phyloP scores from a whole-genome alignment of 1,284 basidiomycete genomes.

The Pseudozyma sp. region DNA sequence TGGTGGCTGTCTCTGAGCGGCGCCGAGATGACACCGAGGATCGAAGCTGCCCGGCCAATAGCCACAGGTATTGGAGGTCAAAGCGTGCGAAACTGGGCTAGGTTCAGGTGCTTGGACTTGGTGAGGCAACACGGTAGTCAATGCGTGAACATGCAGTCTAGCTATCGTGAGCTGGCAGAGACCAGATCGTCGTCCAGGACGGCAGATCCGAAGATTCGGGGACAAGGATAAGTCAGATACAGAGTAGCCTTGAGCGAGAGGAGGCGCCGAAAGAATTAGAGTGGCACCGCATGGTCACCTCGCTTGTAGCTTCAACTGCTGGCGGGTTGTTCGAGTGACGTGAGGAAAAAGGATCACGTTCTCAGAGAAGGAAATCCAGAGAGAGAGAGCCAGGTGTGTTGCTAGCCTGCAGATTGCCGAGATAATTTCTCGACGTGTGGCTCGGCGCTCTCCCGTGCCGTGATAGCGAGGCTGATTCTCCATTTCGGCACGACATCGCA shows the following conservation, averaged over 20 bases:
- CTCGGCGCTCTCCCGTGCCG: not conserved
- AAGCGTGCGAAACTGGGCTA: too few relatives aligned
- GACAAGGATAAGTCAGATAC: too few relatives aligned
- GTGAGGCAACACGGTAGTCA: too few relatives aligned
- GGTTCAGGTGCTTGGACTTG: too few relatives aligned
- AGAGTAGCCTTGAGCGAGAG: too few relatives aligned
- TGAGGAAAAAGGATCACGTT: not conserved
- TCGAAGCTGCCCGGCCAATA: not conserved
- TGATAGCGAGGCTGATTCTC: not conserved
- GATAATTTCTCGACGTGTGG: not conserved
- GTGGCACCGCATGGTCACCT: not conserved
- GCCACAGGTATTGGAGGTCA: too few relatives aligned
- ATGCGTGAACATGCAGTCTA: too few relatives aligned
- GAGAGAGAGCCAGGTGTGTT: not conserved
- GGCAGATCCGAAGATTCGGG: too few relatives aligned
- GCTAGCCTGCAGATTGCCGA: constrained; percentile 24
- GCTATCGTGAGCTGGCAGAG: too few relatives aligned
- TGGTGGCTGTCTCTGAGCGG: not conserved
- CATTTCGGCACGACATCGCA: constrained; percentile 1
- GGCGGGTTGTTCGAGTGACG: not conserved
- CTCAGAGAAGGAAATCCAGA: not conserved
- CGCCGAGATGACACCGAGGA: constrained; percentile 15
- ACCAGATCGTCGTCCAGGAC: too few relatives aligned
- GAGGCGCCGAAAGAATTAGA: too few relatives aligned
- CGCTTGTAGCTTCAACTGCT: not conserved